Conservation (phyloP, 1,284 basidiomycete genomes). For the Ceratobasidium sp. region DNA sequence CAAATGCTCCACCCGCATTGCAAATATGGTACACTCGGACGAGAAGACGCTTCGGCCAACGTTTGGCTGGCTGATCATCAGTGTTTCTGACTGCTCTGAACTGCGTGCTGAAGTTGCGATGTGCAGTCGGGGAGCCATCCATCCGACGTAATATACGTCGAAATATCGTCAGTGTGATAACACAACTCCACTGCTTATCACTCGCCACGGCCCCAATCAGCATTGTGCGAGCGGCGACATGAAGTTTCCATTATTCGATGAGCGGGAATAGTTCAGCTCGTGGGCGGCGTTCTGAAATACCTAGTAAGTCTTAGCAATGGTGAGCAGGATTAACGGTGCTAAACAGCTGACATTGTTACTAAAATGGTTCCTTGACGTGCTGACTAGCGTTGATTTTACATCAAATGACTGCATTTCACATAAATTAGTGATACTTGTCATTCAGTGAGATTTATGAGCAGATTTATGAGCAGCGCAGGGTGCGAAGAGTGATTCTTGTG, state of each 20-base stretch:
- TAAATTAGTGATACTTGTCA: no score
- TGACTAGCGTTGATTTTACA: no score
- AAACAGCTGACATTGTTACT: no score
- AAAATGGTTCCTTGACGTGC: no score
- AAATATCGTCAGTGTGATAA: neutral
- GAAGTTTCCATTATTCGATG: constrained; percentile 13
- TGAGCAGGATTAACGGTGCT: no score
- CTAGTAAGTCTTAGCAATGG: neutral
- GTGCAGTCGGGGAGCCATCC: no score
- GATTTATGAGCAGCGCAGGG: no score
- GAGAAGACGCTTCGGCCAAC: constrained; percentile 9
- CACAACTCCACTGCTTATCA: neutral
- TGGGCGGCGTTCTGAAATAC: neutral
- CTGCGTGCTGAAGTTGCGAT: no score
- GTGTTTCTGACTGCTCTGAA: neutral
- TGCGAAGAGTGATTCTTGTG: no score
- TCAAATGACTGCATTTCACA: no score
- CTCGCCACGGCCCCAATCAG: neutral
- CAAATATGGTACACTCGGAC: constrained; percentile 26
- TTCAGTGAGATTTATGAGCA: no score
- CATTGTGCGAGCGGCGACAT: neutral
- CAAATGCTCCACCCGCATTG: constrained; percentile 17
- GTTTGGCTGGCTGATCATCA: neutral
- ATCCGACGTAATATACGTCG: neutral
- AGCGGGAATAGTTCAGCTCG: no score